Conservation (phyloP, 2,329 filamentous ascomycete species). For the Talaromyces albobiverticillius region DNA sequence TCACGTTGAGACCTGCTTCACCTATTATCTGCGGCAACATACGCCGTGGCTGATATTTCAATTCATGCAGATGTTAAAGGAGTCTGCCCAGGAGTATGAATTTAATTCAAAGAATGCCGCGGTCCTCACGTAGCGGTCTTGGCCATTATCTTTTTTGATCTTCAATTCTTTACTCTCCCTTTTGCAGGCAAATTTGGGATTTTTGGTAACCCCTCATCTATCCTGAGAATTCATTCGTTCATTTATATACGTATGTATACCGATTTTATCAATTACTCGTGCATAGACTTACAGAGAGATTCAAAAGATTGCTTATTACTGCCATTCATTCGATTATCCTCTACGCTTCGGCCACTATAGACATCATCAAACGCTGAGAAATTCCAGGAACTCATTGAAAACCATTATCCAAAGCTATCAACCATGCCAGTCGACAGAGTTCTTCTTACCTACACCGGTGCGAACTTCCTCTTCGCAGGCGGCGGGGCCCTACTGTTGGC, state of each 20-base stretch:
- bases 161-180: not conserved
- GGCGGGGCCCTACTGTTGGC: constrained; percentile 52
- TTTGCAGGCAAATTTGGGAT: not conserved
- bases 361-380: not conserved
- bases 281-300: too few relatives aligned
- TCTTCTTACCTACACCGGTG: constrained; percentile 49
- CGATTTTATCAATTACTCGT: too few relatives aligned
- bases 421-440: constrained; percentile 50
- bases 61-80: not conserved
- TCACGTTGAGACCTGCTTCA: constrained; percentile 11
- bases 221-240: not conserved
- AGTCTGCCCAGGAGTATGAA: not conserved
- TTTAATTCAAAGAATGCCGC: not conserved
- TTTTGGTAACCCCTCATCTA: not conserved
- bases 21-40: not conserved
- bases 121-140: not conserved
- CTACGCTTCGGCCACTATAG: too few relatives aligned
- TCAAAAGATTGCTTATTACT: too few relatives aligned
- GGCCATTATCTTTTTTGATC: not conserved
- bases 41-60: not conserved
- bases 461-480: constrained; percentile 52
- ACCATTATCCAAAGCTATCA: not conserved
- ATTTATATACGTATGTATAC: too few relatives aligned
- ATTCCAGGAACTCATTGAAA: not conserved
- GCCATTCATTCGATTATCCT: too few relatives aligned